Evolutionary conservation across 202 grass and related monocot genomes (phyloP).

Genomic region (Zizania palustris): DNA sequence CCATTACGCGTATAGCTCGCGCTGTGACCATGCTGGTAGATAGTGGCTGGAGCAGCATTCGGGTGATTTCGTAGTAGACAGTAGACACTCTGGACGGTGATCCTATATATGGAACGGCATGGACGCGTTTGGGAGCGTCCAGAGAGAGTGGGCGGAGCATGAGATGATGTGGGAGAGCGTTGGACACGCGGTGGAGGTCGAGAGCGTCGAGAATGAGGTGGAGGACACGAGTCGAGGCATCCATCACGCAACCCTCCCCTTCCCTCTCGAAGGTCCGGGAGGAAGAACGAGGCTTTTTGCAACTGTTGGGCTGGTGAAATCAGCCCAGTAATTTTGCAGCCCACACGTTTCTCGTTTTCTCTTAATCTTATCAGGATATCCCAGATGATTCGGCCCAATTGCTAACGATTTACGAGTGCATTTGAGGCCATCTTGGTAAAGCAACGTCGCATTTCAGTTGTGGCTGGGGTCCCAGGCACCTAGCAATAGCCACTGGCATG

Average conservation of each 20-base stretch:
- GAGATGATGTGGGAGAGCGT: neutral
- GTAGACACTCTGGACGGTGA: neutral
- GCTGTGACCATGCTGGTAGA: conserved; percentile 26
- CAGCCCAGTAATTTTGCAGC: neutral
- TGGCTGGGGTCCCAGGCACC: too few relatives aligned
- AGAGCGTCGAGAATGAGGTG: conserved; percentile 36
- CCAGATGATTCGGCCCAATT: too few relatives aligned
- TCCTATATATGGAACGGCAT: neutral
- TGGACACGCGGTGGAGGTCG: conserved; percentile 25
- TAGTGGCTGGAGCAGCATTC: neutral
- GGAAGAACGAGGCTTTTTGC: neutral
- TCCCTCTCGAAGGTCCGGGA: conserved; percentile 32
- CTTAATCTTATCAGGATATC: too few relatives aligned
- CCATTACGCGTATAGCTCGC: conserved; percentile 29
- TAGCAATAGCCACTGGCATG: too few relatives aligned
- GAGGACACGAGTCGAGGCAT: conserved; percentile 52
- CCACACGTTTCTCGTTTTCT: too few relatives aligned
- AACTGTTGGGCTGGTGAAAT: neutral
- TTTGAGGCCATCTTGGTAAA: too few relatives aligned
- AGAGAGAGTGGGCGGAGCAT: conserved; percentile 24
- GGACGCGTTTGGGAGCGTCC: neutral
- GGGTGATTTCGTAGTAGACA: too few relatives aligned
- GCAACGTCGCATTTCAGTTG: too few relatives aligned
- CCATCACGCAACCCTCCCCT: too few relatives aligned
- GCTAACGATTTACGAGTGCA: too few relatives aligned